Conservation (phyloP, 495 filamentous ascomycete genomes). For the Aspergillus coremiiformis region DNA sequence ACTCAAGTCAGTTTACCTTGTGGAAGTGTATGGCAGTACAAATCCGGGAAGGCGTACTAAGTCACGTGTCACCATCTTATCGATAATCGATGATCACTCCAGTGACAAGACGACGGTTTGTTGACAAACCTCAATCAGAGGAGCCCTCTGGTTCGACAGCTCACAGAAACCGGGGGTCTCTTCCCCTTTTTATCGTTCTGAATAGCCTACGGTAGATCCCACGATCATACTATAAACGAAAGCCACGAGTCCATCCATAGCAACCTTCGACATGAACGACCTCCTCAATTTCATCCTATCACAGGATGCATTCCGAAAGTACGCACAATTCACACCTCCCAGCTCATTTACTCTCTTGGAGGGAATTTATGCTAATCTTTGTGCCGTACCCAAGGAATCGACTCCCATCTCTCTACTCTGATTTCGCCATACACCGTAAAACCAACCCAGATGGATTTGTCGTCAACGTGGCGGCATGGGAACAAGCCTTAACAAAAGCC, state of each 20-base stretch:
- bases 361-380: too few relatives aligned
- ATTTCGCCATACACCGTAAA: constrained; percentile 69
- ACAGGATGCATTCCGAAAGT: constrained; percentile 61
- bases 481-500: constrained; percentile 60
- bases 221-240: neutral
- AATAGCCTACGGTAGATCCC: neutral
- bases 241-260: neutral
- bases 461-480: constrained; percentile 82
- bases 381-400: constrained; percentile 62
- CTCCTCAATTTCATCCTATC: constrained; percentile 54
- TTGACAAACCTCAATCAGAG: constrained; percentile 1
- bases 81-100: constrained; percentile 8
- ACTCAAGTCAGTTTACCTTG: too few relatives aligned
- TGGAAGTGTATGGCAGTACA: neutral
- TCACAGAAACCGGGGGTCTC: neutral
- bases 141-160: neutral
- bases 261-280: constrained; percentile 42
- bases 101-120: constrained; percentile 1
- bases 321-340: constrained; percentile 2
- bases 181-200: neutral
- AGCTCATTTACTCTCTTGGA: too few relatives aligned
- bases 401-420: constrained; percentile 87
- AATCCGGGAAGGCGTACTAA: neutral
- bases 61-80: constrained; percentile 8
- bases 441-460: constrained; percentile 87